Evolutionary conservation across 2,329 filamentous ascomycete genomes (phyloP), one percentile per base, ranked within the genome.

Genomic region (Fusarium scirpi): DNA sequence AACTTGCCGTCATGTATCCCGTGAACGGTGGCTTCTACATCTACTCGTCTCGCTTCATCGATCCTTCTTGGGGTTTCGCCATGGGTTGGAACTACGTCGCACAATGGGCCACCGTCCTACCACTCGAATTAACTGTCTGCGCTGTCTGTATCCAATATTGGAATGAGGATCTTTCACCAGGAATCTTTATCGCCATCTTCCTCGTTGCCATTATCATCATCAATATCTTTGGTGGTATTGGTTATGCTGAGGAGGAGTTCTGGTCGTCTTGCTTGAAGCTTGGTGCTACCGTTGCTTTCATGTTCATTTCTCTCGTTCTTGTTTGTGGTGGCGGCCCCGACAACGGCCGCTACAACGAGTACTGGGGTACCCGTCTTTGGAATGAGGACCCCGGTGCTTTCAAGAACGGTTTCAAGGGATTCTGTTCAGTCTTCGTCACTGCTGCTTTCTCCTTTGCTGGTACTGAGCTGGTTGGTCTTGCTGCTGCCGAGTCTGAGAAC

Each of bases 391-490:
- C 82, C 0, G 83, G 83, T 22, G 83, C 84, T 8, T 93, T 93
- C 80, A 83, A 91, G 79, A 88, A 91, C 75, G 90, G 90, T 25
- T 92, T 92, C 83, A 88, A 90, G 70, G 91, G 91, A 12, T 86
- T 92, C 71, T 92, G 90, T 79, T 87, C 85, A 62, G 88, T 91
- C 63, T 91, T 92, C 71, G 90, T 92, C 60, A 91, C 88, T 4
- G 90, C 90, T n/a, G 90, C 90, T 16, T 92, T 92, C 74, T 83
- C 90, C 44, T 92, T 91, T 73, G 86, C 89, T 8, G 90, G 90
- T 24, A 91, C 90, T 5, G 90, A 92, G 76, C 82, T 91, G 6
- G 90, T 92, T 55, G 91, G 90, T 75, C 85, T 93, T 15, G 90
- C 90, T 7, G 91, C 91, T 16, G 91, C 90, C 22, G 91, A 93